phyloP scores from a whole-genome alignment of 2,329 filamentous ascomycete genomes.

The Dryadomyces sulphureus region DNA sequence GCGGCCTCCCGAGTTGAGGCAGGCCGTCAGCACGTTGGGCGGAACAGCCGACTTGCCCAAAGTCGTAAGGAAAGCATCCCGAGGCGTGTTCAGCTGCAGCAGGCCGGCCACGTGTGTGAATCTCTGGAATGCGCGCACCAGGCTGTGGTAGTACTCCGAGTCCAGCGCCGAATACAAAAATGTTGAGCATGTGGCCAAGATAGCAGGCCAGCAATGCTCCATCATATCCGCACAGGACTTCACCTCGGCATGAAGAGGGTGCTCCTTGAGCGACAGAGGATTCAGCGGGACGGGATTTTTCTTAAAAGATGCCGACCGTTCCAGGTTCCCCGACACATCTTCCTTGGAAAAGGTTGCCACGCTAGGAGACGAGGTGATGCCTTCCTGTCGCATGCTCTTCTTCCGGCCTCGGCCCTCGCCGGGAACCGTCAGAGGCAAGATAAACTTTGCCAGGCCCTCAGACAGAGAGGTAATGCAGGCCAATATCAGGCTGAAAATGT shows the following conservation, averaged over 20 bases:
- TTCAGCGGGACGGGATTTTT: constrained; percentile 72
- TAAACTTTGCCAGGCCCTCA: constrained; percentile 83
- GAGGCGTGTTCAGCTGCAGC: constrained; percentile 66
- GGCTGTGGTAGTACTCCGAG: constrained; percentile 80
- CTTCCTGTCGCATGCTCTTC: constrained; percentile 28
- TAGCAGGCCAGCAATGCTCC: constrained; percentile 87
- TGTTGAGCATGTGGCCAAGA: constrained; percentile 87
- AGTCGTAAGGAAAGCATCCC: constrained; percentile 90
- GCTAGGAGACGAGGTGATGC: constrained; percentile 27
- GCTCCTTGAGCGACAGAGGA: constrained; percentile 60
- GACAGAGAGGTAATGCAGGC: constrained; percentile 83
- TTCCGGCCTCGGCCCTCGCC: constrained; percentile 45
- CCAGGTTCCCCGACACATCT: constrained; percentile 20
- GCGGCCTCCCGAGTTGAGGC: constrained; percentile 33
- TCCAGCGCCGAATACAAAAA: constrained; percentile 88
- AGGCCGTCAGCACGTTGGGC: constrained; percentile 54
- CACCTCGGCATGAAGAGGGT: constrained; percentile 56
- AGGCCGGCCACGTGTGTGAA: constrained; percentile 90
- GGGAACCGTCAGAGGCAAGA: constrained; percentile 78
- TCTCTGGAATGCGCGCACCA: constrained; percentile 88
- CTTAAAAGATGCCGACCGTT: constrained; percentile 53
- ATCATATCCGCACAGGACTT: constrained; percentile 69
- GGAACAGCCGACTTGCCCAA: constrained; percentile 88
- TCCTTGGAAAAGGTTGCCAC: constrained; percentile 17
- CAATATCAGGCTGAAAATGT: constrained; percentile 78